Evolutionary conservation across 345 rosid species (phyloP).

Genomic region (Conringia planisiliqua): DNA sequence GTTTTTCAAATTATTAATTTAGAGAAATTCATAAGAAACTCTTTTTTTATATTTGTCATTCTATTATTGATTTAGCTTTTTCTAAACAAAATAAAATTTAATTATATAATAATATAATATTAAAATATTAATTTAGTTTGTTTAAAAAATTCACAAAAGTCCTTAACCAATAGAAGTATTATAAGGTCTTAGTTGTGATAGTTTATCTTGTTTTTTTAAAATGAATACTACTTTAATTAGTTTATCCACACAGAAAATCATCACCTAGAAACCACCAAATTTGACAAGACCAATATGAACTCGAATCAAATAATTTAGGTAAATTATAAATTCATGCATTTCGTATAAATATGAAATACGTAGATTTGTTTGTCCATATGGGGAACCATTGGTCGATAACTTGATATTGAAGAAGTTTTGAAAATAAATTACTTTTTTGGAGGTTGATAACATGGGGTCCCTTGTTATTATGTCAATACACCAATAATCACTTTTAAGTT

Average conservation of each 20-base stretch:
- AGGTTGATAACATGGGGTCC: too few relatives aligned
- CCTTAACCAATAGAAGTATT: too few relatives aligned
- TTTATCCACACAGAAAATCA: not conserved
- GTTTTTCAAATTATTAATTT: too few relatives aligned
- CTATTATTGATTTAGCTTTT: too few relatives aligned
- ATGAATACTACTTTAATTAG: not conserved
- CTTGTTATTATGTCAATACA: conserved; percentile 20
- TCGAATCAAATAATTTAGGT: not conserved
- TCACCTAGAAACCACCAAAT: conserved; percentile 10
- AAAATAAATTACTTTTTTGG: not conserved
- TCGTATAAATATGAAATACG: not conserved
- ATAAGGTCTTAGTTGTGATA: not conserved
- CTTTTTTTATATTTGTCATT: too few relatives aligned
- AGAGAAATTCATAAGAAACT: too few relatives aligned
- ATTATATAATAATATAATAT: too few relatives aligned
- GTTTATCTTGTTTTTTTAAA: not conserved
- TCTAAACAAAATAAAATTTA: too few relatives aligned
- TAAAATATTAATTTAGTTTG: too few relatives aligned
- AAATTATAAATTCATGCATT: not conserved
- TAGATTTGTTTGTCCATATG: conserved; percentile 13
- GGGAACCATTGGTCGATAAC: conserved; percentile 32
- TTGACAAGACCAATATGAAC: not conserved
- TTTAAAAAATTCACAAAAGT: too few relatives aligned
- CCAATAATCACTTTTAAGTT: conserved; percentile 33
- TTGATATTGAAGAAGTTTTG: not conserved